phyloP scores from a whole-genome alignment of 345 rosid species.

The Sonneratia caseolaris region DNA sequence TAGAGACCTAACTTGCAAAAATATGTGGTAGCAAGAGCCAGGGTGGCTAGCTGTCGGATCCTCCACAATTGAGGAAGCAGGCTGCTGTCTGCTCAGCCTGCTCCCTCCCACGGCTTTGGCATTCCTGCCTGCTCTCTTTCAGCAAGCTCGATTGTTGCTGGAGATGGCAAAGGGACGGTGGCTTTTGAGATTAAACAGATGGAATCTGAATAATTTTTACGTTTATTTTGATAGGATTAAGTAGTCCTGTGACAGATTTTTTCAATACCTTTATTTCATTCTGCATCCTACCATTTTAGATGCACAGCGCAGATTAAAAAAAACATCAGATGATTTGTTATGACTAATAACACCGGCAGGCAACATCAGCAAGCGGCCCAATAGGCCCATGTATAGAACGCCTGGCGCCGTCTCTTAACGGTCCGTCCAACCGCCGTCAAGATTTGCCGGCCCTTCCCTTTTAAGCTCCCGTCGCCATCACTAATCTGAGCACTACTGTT shows the following conservation, averaged over 20 bases:
- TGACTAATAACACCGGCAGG: neutral
- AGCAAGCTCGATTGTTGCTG: too few species aligned
- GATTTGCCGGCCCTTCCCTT: neutral
- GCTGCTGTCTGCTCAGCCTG: too few species aligned
- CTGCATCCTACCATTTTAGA: too few species aligned
- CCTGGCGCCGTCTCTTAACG: neutral
- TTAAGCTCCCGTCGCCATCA: neutral
- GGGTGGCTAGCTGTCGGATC: neutral
- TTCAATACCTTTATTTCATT: too few species aligned
- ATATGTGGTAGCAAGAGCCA: neutral
- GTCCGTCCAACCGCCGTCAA: constrained; percentile 4
- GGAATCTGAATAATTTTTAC: too few species aligned
- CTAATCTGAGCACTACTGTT: neutral
- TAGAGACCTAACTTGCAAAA: neutral
- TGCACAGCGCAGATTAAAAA: too few species aligned
- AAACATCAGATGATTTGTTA: neutral
- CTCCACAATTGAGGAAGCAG: neutral
- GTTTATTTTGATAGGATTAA: too few species aligned
- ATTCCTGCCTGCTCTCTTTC: too few species aligned
- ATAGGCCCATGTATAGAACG: neutral
- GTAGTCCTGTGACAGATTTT: too few species aligned
- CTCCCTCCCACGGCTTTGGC: too few species aligned
- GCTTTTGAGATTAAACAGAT: too few species aligned
- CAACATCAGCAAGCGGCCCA: neutral
- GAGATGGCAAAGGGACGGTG: too few species aligned